Conservation (phyloP, 768 basidiomycete genomes). For the Solioccasus polychromus region DNA sequence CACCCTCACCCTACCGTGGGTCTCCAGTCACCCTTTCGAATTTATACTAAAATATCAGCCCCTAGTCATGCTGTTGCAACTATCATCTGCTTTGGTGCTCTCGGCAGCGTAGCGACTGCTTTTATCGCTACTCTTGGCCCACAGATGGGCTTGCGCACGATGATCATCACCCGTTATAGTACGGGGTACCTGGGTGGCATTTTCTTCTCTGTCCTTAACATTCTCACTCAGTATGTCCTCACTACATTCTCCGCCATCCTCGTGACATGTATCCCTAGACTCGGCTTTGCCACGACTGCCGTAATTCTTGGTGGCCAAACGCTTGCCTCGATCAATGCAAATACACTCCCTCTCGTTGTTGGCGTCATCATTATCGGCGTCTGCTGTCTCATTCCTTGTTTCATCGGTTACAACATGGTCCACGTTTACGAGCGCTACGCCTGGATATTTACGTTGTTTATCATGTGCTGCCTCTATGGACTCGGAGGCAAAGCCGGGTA, state of each 20-base stretch:
- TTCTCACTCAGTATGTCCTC: conserved; percentile 42
- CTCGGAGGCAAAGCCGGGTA: conserved; percentile 47
- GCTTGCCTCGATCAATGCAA: conserved; percentile 43
- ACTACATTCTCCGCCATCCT: not conserved
- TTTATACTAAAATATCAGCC: not conserved
- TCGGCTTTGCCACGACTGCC: conserved; percentile 48
- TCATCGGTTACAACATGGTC: conserved; percentile 45
- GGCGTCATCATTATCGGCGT: conserved; percentile 48
- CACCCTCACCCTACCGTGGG: conserved; percentile 45
- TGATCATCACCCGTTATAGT: conserved; percentile 49
- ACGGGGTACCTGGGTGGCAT: conserved; percentile 48
- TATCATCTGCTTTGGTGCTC: conserved; percentile 44
- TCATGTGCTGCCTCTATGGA: conserved; percentile 52
- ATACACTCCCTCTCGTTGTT: conserved; percentile 43
- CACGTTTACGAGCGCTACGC: conserved; percentile 54
- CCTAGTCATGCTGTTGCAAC: conserved; percentile 42
- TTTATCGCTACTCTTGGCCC: conserved; percentile 57
- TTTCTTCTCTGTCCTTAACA: conserved; percentile 51
- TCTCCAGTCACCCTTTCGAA: conserved; percentile 2
- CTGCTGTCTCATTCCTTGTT: conserved; percentile 44
- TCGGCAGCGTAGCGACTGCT: conserved; percentile 41
- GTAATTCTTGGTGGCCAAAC: conserved; percentile 56
- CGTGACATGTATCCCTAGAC: conserved; percentile 21
- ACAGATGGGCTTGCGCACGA: conserved; percentile 50
- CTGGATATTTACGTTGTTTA: conserved; percentile 46